These are phyloP conservation scores for Abrus precatorius DNA, from an alignment of 306 rosid genomes.

Conservation along the genomic window DNA sequence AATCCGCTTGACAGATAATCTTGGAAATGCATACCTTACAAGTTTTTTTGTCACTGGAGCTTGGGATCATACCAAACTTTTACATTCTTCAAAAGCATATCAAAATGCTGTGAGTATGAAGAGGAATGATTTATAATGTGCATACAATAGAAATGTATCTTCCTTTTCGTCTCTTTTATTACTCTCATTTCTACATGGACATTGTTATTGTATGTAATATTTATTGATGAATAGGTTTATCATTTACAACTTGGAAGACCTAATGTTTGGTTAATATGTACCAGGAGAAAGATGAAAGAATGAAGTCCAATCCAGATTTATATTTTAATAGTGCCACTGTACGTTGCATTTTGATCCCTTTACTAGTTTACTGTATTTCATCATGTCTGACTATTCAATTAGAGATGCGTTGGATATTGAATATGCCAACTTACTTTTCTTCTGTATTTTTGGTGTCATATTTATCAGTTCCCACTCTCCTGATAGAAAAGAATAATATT, in stretches of 20 bases:
- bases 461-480: constrained; percentile 24
- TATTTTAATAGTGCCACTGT: constrained; percentile 89
- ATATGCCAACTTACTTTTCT: constrained; percentile 28
- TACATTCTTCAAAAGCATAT: constrained; percentile 91
- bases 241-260: constrained; percentile 47
- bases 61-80: constrained; percentile 89
- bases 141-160: constrained; percentile 35
- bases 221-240: constrained; percentile 36
- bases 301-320: constrained; percentile 89
- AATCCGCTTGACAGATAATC: constrained; percentile 73
- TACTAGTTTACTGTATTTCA: constrained; percentile 35
- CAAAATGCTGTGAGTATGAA: constrained; percentile 92
- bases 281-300: constrained; percentile 93
- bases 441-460: constrained; percentile 19
- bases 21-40: constrained; percentile 94
- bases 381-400: constrained; percentile 21
- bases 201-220: constrained; percentile 13
- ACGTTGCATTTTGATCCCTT: constrained; percentile 55
- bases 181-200: constrained; percentile 28
- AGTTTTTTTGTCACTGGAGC: constrained; percentile 93
- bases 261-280: constrained; percentile 53
- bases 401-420: constrained; percentile 38
- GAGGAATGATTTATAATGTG: constrained; percentile 50
- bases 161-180: constrained; percentile 38
- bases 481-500: constrained; percentile 15